Evolutionary conservation across 805 yeast species (phyloP).

Genomic region (Saccharomycopsis vini): DNA sequence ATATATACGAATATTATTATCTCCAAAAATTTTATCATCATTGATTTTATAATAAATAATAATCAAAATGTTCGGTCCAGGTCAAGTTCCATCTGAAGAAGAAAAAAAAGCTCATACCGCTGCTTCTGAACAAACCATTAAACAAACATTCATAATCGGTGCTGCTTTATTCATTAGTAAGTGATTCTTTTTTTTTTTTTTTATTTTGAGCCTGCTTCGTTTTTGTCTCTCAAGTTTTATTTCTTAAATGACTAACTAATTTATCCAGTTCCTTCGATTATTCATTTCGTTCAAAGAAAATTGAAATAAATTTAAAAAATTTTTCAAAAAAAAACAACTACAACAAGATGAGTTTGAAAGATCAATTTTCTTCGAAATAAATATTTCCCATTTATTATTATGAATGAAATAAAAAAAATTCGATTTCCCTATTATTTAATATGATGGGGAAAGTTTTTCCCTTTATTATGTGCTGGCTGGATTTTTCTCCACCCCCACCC

Average conservation of each 20-base stretch:
- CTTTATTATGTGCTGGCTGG: too few relatives aligned
- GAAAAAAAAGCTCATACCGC: slow-evolving; percentile 15
- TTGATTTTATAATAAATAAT: too few relatives aligned
- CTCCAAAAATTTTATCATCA: too few relatives aligned
- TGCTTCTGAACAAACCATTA: slow-evolving; percentile 9
- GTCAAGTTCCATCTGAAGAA: slow-evolving; percentile 18
- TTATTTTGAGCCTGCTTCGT: background rate
- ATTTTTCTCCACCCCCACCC: too few relatives aligned
- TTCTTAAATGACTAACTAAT: background rate
- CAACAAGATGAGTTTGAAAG: too few relatives aligned
- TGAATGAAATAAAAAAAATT: too few relatives aligned
- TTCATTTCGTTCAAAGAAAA: slow-evolving; percentile 17
- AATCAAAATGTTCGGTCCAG: slow-evolving; percentile 17
- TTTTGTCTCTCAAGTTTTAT: background rate
- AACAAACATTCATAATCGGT: slow-evolving; percentile 15
- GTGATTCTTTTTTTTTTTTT: background rate
- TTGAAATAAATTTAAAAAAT: slow-evolving; percentile 8
- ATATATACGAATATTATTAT: too few relatives aligned
- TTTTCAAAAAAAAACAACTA: too few relatives aligned
- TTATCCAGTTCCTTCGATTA: slow-evolving; percentile 14
- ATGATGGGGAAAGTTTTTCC: too few relatives aligned
- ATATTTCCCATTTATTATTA: too few relatives aligned
- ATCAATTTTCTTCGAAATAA: too few relatives aligned
- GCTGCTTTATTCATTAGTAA: slow-evolving; percentile 16
- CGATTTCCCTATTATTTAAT: too few relatives aligned